phyloP scores from a whole-genome alignment of 2,329 filamentous ascomycete species.

The Ceratocystis harringtonii region DNA sequence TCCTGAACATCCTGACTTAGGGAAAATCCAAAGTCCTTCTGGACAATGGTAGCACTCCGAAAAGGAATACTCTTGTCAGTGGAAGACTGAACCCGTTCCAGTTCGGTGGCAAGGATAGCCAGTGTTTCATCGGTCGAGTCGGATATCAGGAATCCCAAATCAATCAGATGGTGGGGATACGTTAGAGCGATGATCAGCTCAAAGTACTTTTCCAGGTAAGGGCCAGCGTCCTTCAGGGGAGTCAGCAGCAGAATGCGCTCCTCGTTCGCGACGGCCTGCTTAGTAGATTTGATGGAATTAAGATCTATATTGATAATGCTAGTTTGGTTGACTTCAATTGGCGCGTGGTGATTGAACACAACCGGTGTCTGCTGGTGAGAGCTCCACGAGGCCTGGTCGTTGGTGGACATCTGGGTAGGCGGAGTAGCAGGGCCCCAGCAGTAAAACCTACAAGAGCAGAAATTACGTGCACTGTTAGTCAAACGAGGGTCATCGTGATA shows the following conservation, averaged over 20 bases:
- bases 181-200: conserved; percentile 78
- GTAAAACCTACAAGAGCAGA: conserved; percentile 55
- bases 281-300: conserved; percentile 69
- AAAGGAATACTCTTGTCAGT: conserved; percentile 63
- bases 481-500: neutral
- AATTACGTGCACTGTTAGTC: conserved; percentile 4
- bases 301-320: conserved; percentile 70
- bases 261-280: conserved; percentile 60
- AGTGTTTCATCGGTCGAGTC: conserved; percentile 86
- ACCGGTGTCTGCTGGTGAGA: conserved; percentile 82
- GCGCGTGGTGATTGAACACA: conserved; percentile 87
- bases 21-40: conserved; percentile 75
- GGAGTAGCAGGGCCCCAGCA: conserved; percentile 91
- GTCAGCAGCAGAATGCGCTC: conserved; percentile 87
- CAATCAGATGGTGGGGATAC: conserved; percentile 90
- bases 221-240: conserved; percentile 76
- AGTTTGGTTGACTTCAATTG: conserved; percentile 67
- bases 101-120: conserved; percentile 67
- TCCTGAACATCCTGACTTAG: conserved; percentile 68
- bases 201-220: conserved; percentile 77
- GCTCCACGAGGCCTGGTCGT: conserved; percentile 83
- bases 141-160: conserved; percentile 84
- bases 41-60: conserved; percentile 65
- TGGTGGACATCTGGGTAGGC: conserved; percentile 88
- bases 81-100: conserved; percentile 74